Conservation (phyloP, 2,329 filamentous ascomycete genomes). For the Teratosphaeria nubilosa region DNA sequence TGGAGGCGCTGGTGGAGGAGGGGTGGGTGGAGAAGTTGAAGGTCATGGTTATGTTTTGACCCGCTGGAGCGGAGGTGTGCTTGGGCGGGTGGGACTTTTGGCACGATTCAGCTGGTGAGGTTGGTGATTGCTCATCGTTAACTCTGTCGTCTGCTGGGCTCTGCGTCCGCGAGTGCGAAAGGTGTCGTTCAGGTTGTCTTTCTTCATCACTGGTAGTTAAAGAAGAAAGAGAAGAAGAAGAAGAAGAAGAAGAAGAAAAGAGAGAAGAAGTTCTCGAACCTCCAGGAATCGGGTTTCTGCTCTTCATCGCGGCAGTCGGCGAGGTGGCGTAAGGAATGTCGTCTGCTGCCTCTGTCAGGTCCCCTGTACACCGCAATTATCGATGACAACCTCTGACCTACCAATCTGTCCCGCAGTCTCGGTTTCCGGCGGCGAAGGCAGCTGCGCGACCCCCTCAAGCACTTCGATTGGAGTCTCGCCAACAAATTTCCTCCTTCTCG, state of each 20-base stretch:
- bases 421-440: not conserved
- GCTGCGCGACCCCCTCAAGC: not conserved
- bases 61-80: not conserved
- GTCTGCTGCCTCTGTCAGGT: not conserved
- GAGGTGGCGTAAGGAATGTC: not conserved
- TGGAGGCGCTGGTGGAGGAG: not conserved
- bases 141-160: not conserved
- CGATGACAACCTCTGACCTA: no score
- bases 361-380: not conserved
- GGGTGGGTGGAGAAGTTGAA: not conserved
- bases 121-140: not conserved
- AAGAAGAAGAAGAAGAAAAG: not conserved
- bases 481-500: not conserved
- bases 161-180: not conserved
- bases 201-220: not conserved
- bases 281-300: not conserved
- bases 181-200: not conserved
- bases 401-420: no score
- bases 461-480: not conserved
- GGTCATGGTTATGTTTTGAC: not conserved
- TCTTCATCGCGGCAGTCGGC: not conserved
- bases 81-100: not conserved
- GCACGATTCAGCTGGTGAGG: not conserved
- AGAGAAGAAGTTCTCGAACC: not conserved
- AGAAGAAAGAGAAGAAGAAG: not conserved